Evolutionary conservation across 108 stramenopile genomes (phyloP).

Genomic region (Chaetoceros muelleri): DNA sequence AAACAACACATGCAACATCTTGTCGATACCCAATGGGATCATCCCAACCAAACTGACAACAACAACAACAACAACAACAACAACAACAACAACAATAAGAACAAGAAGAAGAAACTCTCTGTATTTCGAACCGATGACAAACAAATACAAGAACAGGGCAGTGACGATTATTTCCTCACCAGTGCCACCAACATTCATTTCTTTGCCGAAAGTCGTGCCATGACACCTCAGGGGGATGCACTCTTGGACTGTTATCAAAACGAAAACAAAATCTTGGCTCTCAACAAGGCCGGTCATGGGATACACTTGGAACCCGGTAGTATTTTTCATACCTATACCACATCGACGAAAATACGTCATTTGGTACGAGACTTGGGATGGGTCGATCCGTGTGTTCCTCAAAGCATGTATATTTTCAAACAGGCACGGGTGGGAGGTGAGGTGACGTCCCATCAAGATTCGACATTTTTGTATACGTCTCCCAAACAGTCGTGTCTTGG

Average conservation of each 20-base stretch:
- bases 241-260: constrained; percentile 29
- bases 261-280: constrained; percentile 45
- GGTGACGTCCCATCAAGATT: constrained; percentile 89
- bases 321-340: constrained; percentile 49
- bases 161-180: constrained; percentile 79
- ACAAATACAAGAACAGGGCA: constrained; percentile 58
- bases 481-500: constrained; percentile 86
- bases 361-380: constrained; percentile 66
- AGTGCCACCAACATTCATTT: constrained; percentile 59
- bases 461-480: constrained; percentile 82
- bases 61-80: background rate
- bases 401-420: constrained; percentile 95
- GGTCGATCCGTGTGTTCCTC: constrained; percentile 79
- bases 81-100: background rate
- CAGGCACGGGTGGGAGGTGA: constrained; percentile 63
- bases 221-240: constrained; percentile 14
- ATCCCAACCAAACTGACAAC: constrained; percentile 10
- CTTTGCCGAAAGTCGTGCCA: constrained; percentile 77
- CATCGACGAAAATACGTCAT: constrained; percentile 34
- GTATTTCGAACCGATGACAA: constrained; percentile 75
- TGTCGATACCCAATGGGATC: constrained; percentile 50
- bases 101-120: constrained; percentile 1
- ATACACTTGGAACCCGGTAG: constrained; percentile 56
- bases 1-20: constrained; percentile 47
- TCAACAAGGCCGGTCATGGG: constrained; percentile 90